Conservation (phyloP, 1,284 basidiomycete species). For the Ganoderma lucidum region DNA sequence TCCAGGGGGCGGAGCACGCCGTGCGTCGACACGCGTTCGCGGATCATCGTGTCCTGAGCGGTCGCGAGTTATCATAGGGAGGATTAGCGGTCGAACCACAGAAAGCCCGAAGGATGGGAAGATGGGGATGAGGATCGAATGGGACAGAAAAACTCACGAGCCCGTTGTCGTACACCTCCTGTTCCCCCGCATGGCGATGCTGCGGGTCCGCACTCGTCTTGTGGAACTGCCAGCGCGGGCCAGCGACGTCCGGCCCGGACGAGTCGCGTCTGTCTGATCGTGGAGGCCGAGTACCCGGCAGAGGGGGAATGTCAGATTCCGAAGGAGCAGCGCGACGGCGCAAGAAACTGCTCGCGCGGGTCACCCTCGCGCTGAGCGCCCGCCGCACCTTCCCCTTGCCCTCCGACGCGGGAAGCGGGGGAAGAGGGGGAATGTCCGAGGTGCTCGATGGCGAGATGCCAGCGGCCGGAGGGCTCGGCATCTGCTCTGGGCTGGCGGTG, state of each 20-base stretch:
- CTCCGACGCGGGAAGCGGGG: neutral
- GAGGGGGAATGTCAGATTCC: neutral
- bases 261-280: conserved; percentile 14
- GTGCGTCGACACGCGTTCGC: conserved; percentile 70
- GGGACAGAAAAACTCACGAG: conserved; percentile 48
- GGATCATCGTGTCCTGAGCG: conserved; percentile 65
- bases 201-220: conserved; percentile 35
- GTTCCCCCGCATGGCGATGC: conserved; percentile 69
- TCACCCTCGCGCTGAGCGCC: conserved; percentile 35
- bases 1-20: conserved; percentile 71
- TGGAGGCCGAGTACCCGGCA: neutral
- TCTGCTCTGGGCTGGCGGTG: neutral
- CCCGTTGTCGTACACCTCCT: conserved; percentile 60
- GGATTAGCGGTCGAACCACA: neutral
- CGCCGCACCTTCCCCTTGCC: conserved; percentile 25
- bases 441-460: neutral
- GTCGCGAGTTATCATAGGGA: neutral
- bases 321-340: conserved; percentile 17
- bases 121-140: neutral
- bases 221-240: conserved; percentile 47
- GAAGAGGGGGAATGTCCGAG: neutral
- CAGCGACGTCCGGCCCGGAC: conserved; percentile 51
- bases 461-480: neutral
- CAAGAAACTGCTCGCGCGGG: conserved; percentile 32
- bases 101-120: neutral